These are phyloP conservation scores for Notholithocarpus densiflorus DNA, from an alignment of 306 rosid species.

Conservation along the genomic window DNA sequence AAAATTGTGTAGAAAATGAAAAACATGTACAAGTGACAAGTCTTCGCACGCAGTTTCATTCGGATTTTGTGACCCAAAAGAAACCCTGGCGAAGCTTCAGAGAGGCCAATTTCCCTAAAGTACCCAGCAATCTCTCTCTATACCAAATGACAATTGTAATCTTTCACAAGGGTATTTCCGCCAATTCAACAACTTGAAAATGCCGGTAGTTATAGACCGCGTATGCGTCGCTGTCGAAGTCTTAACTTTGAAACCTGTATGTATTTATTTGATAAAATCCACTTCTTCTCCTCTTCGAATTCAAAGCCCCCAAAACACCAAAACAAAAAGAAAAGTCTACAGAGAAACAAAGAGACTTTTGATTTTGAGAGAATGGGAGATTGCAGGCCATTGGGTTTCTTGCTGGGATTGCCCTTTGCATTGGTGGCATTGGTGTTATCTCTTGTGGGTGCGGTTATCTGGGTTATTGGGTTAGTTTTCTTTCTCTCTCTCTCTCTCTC, in stretches of 20 bases:
- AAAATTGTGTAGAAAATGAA: not conserved
- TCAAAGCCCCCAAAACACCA: not conserved
- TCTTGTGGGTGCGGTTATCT: conserved; percentile 64
- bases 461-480: conserved; percentile 64
- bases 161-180: not conserved
- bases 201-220: not conserved
- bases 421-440: conserved; percentile 59
- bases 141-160: not conserved
- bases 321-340: not conserved
- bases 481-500: too few relatives aligned
- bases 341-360: too few relatives aligned
- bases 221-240: not conserved
- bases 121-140: not conserved
- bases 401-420: conserved; percentile 81
- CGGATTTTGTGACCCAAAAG: not conserved
- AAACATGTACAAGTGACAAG: not conserved
- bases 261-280: not conserved
- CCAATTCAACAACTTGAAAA: not conserved
- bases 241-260: not conserved
- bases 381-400: conserved; percentile 81
- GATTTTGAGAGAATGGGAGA: conserved; percentile 37
- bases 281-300: not conserved
- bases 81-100: not conserved
- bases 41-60: not conserved
- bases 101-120: not conserved